Percentiles rank a stretch among this genome's conserved stretches.
phyloP scores from a whole-genome alignment of 179 eudicot species.

The Actinidia polygama region DNA sequence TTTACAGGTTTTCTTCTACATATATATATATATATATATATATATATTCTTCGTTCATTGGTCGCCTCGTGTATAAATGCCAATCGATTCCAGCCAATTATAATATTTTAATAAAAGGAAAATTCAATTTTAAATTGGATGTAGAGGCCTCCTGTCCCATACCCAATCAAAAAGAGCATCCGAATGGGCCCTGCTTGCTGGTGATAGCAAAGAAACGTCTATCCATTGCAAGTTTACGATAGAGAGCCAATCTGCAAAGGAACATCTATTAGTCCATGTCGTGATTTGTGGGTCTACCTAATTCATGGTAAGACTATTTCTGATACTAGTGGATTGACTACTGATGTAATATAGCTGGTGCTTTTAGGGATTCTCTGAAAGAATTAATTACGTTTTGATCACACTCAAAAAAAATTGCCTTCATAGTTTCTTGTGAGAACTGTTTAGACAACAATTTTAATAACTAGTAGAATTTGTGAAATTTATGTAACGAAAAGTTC shows the following conservation, averaged over 20 bases:
- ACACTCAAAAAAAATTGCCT: no score
- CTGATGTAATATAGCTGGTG: background rate
- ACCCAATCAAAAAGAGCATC: no score
- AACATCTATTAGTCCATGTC: no score
- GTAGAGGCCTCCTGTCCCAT: no score
- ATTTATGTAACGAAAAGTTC: conserved; percentile 2
- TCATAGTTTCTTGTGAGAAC: background rate
- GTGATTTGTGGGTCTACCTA: background rate
- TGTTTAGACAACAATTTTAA: background rate
- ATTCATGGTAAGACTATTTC: background rate
- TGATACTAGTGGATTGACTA: background rate
- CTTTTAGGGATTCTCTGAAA: background rate
- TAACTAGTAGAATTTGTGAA: background rate
- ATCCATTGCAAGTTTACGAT: no score
- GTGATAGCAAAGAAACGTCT: no score
- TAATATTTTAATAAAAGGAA: background rate
- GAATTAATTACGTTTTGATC: background rate
- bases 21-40: background rate
- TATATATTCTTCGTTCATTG: no score
- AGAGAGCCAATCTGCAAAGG: no score
- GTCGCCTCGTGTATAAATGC: background rate
- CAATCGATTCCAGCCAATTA: background rate
- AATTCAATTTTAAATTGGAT: background rate
- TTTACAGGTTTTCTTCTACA: background rate
- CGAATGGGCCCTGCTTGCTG: no score